phyloP scores from a whole-genome alignment of 2,329 filamentous ascomycete genomes.

The Sclerotinia nivalis region DNA sequence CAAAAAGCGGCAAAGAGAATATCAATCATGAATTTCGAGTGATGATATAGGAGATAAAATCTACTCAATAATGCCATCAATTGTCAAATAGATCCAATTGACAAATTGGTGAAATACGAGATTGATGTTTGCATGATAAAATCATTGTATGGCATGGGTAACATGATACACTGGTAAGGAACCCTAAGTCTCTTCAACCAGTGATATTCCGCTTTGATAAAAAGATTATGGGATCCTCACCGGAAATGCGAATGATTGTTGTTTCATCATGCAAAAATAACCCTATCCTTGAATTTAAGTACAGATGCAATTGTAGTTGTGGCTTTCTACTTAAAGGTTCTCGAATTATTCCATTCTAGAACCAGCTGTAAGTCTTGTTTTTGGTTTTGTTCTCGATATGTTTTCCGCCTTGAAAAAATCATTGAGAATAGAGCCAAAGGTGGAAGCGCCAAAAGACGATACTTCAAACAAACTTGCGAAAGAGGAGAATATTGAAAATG shows the following conservation, averaged over 20 bases:
- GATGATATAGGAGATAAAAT: not conserved
- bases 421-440: slow-evolving; percentile 8
- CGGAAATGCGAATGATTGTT: slow-evolving; percentile 6
- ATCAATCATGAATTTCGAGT: not conserved
- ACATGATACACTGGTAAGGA: slow-evolving; percentile 20
- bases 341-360: not conserved
- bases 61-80: not conserved
- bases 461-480: not conserved
- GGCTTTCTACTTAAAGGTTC: slow-evolving; percentile 21
- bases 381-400: slow-evolving; percentile 10
- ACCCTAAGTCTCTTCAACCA: slow-evolving; percentile 4
- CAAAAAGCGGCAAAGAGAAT: not conserved
- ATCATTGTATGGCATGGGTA: slow-evolving; percentile 2
- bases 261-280: slow-evolving; percentile 18
- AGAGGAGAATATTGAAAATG: not conserved
- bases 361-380: not conserved
- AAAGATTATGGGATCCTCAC: not conserved
- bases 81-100: not conserved
- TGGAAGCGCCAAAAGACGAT: not conserved
- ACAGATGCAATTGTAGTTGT: not conserved
- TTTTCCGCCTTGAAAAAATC: slow-evolving; percentile 12
- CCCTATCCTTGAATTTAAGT: not conserved
- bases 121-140: slow-evolving; percentile 16
- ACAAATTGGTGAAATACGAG: not conserved
- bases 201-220: slow-evolving; percentile 11